phyloP scores from a whole-genome alignment of 1,284 basidiomycete genomes.

The Cyathus pygmaeus region DNA sequence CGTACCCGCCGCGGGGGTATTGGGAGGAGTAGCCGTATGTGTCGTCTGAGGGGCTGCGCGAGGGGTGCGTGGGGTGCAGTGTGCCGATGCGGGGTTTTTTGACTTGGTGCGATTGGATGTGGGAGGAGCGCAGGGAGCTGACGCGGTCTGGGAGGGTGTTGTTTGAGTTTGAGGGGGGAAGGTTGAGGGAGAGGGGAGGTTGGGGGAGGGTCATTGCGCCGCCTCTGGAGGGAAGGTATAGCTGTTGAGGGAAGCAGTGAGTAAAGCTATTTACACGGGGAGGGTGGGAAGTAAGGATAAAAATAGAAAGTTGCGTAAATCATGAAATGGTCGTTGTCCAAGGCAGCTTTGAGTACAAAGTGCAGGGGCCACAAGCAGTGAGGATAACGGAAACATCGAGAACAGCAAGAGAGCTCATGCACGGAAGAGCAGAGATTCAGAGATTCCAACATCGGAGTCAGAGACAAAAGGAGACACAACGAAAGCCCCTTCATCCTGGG shows the following conservation, averaged over 20 bases:
- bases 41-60: constrained; percentile 37
- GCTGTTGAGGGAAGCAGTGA: neutral
- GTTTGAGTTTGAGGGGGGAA: constrained; percentile 29
- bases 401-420: no score
- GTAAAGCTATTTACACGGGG: neutral
- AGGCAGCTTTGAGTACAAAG: no score
- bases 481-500: no score
- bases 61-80: constrained; percentile 3
- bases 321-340: no score
- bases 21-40: neutral
- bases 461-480: no score
- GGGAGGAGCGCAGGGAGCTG: neutral
- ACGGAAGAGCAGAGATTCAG: no score
- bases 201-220: neutral
- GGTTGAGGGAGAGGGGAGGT: neutral
- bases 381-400: no score
- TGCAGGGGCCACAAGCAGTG: no score
- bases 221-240: neutral
- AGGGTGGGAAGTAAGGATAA: neutral
- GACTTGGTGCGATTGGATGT: neutral
- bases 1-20: neutral
- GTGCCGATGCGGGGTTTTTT: constrained; percentile 3
- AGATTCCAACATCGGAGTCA: no score
- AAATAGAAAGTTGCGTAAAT: no score
- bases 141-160: constrained; percentile 10